These are phyloP conservation scores for Xylariaceae sp. DNA, from an alignment of 2,329 filamentous ascomycete genomes.

Conservation along the genomic window DNA sequence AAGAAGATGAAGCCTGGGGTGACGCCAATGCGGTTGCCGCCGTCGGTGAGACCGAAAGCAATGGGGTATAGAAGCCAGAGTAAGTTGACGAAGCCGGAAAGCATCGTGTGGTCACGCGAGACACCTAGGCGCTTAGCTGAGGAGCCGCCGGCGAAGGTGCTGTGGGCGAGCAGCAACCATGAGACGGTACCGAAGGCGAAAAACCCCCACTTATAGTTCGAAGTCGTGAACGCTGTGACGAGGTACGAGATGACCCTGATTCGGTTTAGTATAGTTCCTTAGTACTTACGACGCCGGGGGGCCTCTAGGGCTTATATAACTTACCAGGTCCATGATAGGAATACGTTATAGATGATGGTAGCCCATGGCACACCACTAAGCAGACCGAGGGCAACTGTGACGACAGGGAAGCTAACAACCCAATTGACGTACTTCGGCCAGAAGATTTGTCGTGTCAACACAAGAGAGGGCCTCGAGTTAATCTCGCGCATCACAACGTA, in stretches of 20 bases:
- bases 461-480: slow-evolving; percentile 40
- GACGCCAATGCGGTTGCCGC: slow-evolving; percentile 56
- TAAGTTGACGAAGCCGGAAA: slow-evolving; percentile 56
- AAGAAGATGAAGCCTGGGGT: slow-evolving; percentile 57
- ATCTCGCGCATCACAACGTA: slow-evolving; percentile 48
- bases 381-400: slow-evolving; percentile 54
- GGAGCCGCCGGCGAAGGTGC: slow-evolving; percentile 48
- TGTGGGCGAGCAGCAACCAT: slow-evolving; percentile 52
- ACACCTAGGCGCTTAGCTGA: slow-evolving; percentile 50
- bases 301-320: slow-evolving; percentile 7
- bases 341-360: slow-evolving; percentile 58
- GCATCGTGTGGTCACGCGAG: slow-evolving; percentile 50
- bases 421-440: slow-evolving; percentile 62
- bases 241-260: slow-evolving; percentile 55
- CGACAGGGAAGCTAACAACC: slow-evolving; percentile 54
- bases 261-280: slow-evolving; percentile 9
- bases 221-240: slow-evolving; percentile 52
- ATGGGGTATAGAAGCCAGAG: slow-evolving; percentile 62
- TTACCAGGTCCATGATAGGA: slow-evolving; percentile 56
- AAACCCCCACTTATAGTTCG: slow-evolving; percentile 64
- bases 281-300: not conserved
- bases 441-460: slow-evolving; percentile 55
- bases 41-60: slow-evolving; percentile 59
- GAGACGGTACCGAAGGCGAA: slow-evolving; percentile 58
- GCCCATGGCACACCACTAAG: slow-evolving; percentile 61